Conservation (phyloP, 805 yeast species). For the Lipomyces sp. region DNA sequence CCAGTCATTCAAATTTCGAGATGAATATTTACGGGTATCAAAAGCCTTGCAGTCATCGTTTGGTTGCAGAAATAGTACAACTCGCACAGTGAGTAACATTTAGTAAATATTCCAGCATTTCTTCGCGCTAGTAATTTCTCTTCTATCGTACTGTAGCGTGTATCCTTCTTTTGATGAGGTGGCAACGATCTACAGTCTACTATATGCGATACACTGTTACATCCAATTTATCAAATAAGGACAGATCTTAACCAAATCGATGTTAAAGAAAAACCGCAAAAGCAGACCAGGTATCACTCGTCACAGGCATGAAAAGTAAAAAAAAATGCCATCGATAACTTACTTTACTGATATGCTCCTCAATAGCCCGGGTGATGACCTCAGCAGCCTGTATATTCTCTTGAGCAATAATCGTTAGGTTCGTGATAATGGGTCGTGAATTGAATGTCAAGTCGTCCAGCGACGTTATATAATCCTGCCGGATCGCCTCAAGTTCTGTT, state of each 20-base stretch:
- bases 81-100: neutral
- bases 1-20: neutral
- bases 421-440: conserved; percentile 86
- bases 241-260: neutral
- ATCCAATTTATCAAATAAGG: neutral
- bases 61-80: neutral
- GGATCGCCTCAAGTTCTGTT: conserved; percentile 44
- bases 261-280: neutral
- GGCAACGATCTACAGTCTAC: conserved; percentile 1
- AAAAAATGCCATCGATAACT: conserved; percentile 32
- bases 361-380: conserved; percentile 76
- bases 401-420: conserved; percentile 80
- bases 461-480: conserved; percentile 71
- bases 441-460: conserved; percentile 81
- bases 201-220: neutral
- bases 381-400: conserved; percentile 80
- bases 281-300: neutral
- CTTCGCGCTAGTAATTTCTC: neutral
- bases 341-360: conserved; percentile 68
- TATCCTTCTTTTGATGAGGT: neutral
- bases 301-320: neutral
- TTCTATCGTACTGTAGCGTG: neutral
- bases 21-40: neutral
- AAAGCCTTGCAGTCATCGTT: neutral
- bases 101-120: conserved; percentile 3